A percentile compares a stretch with the other conserved stretches of the same genome.
Evolutionary conservation across 345 rosid species (phyloP).

Genomic region (Microthlaspi erraticum): DNA sequence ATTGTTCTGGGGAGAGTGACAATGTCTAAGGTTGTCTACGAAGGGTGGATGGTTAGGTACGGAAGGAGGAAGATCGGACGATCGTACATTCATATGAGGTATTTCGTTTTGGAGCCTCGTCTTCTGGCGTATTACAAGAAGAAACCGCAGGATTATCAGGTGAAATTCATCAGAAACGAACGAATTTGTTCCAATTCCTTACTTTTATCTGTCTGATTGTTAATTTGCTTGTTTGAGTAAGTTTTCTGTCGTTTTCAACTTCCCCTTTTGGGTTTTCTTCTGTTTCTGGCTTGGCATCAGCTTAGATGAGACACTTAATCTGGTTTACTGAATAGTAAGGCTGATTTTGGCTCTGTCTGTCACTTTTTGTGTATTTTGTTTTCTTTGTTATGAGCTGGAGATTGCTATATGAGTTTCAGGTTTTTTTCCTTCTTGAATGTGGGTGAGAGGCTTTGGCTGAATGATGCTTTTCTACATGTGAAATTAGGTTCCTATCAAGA

Average conservation of each 20-base stretch:
- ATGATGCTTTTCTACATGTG: constrained; percentile 25
- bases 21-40: constrained; percentile 90
- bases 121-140: constrained; percentile 95
- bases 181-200: no score
- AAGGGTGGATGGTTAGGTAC: constrained; percentile 99
- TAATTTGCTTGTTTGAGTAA: constrained; percentile 4
- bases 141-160: constrained; percentile 95
- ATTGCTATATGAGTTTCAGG: constrained; percentile 7
- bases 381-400: neutral
- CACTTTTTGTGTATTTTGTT: neutral
- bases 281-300: no score
- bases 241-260: constrained; percentile 13
- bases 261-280: neutral
- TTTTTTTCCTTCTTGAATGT: neutral
- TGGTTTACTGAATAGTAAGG: constrained; percentile 5
- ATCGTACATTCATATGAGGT: constrained; percentile 94
- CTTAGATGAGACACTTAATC: neutral
- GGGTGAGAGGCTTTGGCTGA: constrained; percentile 5
- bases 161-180: constrained; percentile 21
- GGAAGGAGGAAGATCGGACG: constrained; percentile 97
- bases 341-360: constrained; percentile 6
- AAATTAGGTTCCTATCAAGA: constrained; percentile 89
- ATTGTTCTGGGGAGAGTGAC: neutral
- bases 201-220: neutral
- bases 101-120: constrained; percentile 86